Conservation (phyloP, 148 eudicot genomes). For the Suaeda aralocaspica region DNA sequence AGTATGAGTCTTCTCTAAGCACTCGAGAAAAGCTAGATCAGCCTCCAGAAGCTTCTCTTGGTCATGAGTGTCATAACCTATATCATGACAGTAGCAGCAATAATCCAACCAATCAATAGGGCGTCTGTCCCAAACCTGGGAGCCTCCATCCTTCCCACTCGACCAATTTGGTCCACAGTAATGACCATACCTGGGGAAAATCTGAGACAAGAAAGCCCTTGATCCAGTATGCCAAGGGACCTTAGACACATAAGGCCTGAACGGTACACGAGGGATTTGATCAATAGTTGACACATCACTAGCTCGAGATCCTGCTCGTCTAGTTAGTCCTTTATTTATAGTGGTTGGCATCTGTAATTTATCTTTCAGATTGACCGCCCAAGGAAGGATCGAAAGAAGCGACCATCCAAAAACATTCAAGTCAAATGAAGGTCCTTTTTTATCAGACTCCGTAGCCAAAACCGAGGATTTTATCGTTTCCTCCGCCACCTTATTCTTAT, state of each 20-base stretch:
- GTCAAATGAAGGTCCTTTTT: constrained; percentile 33
- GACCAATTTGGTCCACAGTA: constrained; percentile 99
- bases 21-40: constrained; percentile 88
- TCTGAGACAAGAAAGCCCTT: constrained; percentile 76
- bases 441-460: constrained; percentile 22
- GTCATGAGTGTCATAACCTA: constrained; percentile 86
- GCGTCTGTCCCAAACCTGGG: constrained; percentile 86
- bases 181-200: constrained; percentile 95
- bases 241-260: constrained; percentile 88
- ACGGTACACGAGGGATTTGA: constrained; percentile 45
- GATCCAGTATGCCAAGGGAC: constrained; percentile 98
- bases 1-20: constrained; percentile 80
- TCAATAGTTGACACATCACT: constrained; percentile 20
- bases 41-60: constrained; percentile 95
- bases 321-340: constrained; percentile 57
- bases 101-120: constrained; percentile 98
- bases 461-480: constrained; percentile 17
- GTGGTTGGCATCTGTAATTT: constrained; percentile 51
- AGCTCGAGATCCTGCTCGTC: constrained; percentile 36
- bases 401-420: constrained; percentile 50
- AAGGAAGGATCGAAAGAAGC: constrained; percentile 54
- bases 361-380: constrained; percentile 48
- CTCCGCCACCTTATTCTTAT: constrained; percentile 27
- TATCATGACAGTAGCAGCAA: constrained; percentile 98
- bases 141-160: constrained; percentile 87